phyloP scores from a whole-genome alignment of 164 flowering plant genomes.

The Nymphaea colorata region DNA sequence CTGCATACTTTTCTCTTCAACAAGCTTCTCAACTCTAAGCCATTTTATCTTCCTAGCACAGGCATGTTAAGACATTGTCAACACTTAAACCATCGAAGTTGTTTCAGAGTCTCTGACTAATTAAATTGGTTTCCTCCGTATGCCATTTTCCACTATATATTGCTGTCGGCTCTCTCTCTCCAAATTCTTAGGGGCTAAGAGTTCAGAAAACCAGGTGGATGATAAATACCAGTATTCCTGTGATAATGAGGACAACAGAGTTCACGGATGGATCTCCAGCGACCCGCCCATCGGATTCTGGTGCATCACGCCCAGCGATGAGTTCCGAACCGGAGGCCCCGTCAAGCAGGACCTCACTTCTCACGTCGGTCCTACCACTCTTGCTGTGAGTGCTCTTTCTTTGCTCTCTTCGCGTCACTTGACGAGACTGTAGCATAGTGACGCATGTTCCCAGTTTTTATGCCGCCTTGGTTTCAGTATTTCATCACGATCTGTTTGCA shows the following conservation, averaged over 20 bases:
- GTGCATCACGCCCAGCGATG: slow-evolving; percentile 80
- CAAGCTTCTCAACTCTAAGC: too few relatives aligned
- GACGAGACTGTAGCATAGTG: too few relatives aligned
- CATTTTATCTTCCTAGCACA: not conserved
- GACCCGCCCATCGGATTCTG: slow-evolving; percentile 69
- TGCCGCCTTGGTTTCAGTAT: too few relatives aligned
- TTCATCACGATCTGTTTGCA: too few relatives aligned
- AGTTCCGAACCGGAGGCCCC: slow-evolving; percentile 92
- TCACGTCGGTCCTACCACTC: slow-evolving; percentile 73
- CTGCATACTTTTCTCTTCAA: too few relatives aligned
- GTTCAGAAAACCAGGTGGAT: slow-evolving; percentile 47
- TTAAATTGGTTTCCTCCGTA: not conserved
- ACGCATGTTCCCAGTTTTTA: too few relatives aligned
- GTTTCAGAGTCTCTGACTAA: not conserved
- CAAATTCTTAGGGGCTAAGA: not conserved
- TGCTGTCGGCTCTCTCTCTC: too few relatives aligned
- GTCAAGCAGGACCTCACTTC: slow-evolving; percentile 76
- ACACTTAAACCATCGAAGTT: not conserved
- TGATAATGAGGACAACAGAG: slow-evolving; percentile 50
- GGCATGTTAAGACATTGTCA: too few relatives aligned
- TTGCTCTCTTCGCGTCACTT: too few relatives aligned
- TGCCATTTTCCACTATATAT: too few relatives aligned
- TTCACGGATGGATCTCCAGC: slow-evolving; percentile 78
- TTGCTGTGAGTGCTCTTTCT: slow-evolving; percentile 47
- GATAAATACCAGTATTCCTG: slow-evolving; percentile 89